Evolutionary conservation across 1,139 yeast genomes (phyloP).

Genomic region (Scheffersomyces illinoinensis): DNA sequence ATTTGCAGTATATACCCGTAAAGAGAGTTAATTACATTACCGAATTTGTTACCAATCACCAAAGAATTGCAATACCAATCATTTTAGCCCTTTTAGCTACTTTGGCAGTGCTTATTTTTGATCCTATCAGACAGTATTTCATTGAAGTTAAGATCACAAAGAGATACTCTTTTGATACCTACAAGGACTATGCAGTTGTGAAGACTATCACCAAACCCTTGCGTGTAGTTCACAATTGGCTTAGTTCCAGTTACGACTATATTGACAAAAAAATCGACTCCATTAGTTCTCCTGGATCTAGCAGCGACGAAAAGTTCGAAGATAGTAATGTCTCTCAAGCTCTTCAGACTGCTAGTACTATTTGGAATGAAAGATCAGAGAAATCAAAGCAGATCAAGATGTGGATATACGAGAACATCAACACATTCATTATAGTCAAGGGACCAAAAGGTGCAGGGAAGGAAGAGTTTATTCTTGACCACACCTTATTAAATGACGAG

Average conservation of each 20-base stretch:
- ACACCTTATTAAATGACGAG: slow-evolving; percentile 54
- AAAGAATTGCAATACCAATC: slow-evolving; percentile 73
- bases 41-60: slow-evolving; percentile 68
- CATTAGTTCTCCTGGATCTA: slow-evolving; percentile 1
- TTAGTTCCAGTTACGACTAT: slow-evolving; percentile 29
- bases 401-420: slow-evolving; percentile 68
- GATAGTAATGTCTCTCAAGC: slow-evolving; percentile 18
- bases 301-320: slow-evolving; percentile 8
- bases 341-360: slow-evolving; percentile 14
- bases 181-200: slow-evolving; percentile 31
- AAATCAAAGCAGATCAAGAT: slow-evolving; percentile 67
- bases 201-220: slow-evolving; percentile 30
- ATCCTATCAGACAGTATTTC: slow-evolving; percentile 85
- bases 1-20: slow-evolving; percentile 68
- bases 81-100: slow-evolving; percentile 57
- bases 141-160: slow-evolving; percentile 72
- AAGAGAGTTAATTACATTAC: slow-evolving; percentile 52
- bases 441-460: slow-evolving; percentile 98
- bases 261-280: slow-evolving; percentile 13
- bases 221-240: slow-evolving; percentile 21
- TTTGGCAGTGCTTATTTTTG: slow-evolving; percentile 81
- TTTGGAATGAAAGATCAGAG: slow-evolving; percentile 75
- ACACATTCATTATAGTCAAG: slow-evolving; percentile 79
- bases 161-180: slow-evolving; percentile 34
- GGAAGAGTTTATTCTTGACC: slow-evolving; percentile 71